Evolutionary conservation across 768 basidiomycete species (phyloP).

Genomic region (Tulasnella sp.): DNA sequence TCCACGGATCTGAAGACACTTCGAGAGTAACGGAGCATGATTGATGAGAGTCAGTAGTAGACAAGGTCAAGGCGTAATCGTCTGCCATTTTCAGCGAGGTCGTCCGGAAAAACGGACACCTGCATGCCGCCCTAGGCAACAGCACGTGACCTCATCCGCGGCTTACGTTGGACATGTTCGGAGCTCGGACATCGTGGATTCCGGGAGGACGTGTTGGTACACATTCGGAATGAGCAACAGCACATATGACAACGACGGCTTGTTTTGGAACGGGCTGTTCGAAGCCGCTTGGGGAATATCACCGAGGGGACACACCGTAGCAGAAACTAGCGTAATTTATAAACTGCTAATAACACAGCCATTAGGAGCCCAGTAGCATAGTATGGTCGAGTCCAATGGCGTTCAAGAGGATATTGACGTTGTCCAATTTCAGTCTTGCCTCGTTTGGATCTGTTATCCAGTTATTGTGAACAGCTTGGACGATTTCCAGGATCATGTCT

Average conservation of each 20-base stretch:
- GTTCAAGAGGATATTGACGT: conserved; percentile 81
- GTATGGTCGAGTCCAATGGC: conserved; percentile 59
- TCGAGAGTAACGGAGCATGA: background rate
- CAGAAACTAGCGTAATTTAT: background rate
- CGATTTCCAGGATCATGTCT: conserved; percentile 91
- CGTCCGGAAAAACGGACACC: background rate
- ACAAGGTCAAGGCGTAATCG: background rate
- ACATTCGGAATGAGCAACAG: no score
- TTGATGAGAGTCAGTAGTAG: background rate
- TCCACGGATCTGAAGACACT: background rate
- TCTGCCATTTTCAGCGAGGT: background rate
- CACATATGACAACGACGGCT: background rate
- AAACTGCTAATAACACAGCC: background rate
- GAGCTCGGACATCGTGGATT: background rate
- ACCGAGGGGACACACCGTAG: background rate
- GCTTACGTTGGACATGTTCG: background rate
- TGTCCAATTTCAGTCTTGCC: conserved; percentile 72
- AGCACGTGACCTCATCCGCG: background rate
- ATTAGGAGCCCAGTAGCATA: conserved; percentile 21
- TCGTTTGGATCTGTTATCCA: conserved; percentile 70
- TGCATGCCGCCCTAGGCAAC: background rate
- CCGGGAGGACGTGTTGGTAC: background rate
- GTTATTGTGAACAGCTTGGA: conserved; percentile 71
- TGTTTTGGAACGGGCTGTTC: background rate
- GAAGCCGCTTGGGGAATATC: background rate